Evolutionary conservation across 2,329 filamentous ascomycete genomes (phyloP), one percentile per base, ranked within the genome.

Genomic region (Leptographium lundbergii): DNA sequence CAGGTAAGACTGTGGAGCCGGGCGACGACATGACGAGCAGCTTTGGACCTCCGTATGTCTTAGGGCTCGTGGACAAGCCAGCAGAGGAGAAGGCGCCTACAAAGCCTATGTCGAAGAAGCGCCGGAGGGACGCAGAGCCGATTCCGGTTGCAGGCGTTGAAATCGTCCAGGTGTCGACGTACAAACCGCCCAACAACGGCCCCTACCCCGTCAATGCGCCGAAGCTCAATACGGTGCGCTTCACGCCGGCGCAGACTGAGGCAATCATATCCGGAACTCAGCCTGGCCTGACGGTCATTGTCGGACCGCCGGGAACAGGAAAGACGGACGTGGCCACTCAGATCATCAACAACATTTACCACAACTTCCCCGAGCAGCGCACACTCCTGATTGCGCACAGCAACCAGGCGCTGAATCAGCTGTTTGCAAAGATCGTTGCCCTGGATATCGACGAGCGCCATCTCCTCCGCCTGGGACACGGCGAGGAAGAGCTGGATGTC

Each of bases 291-390:
- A 96, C 92, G 1, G 82, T 99, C 54, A 87, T 99, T 65, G 89
- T 99, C 62, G 94, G 94, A 1, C 94, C 94, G 58, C 94, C 94
- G 9, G 94, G 94, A 58, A 99, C 94, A 7, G 94, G 95, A 63
- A 99, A 99, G 76, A 99, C 94, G n/a, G 94, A 99, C 72, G 94
- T 99, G 57, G 91, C 91, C 54, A 96, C 92, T 5, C 94, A 99
- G 71, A 95, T 97, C 69, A 99, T 99, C 74, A 96, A 89, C 75
- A 96, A 97, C 71, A 88, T 99, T 66, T 99, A 99, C 69, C 92
- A 97, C 76, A 96, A 97, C 73, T 99, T 96, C 69, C 91, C 94
- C 9, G 79, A 86, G 63, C 91, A 99, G 71, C 87, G 90, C 66
- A 99, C 94, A 0, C 76, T 99, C 22, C 82, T 99, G 48, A 84